A percentile compares a stretch with the other conserved stretches of the same genome.
These are phyloP conservation scores for Ceratocystis variospora DNA, from an alignment of 2,329 filamentous ascomycete species.

Conservation along the genomic window DNA sequence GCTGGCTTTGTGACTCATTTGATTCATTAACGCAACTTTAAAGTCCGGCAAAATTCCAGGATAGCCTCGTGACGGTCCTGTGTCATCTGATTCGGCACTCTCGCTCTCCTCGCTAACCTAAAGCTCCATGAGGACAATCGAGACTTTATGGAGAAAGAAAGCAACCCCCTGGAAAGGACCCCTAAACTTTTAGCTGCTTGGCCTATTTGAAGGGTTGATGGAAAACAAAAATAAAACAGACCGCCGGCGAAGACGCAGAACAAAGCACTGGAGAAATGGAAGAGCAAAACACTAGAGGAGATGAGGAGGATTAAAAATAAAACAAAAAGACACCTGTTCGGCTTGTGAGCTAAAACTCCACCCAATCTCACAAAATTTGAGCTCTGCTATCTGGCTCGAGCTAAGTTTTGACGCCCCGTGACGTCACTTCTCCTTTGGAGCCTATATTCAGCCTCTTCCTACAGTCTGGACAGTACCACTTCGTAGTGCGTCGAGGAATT, in stretches of 20 bases:
- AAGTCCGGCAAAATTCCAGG: background rate
- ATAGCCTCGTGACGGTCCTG: background rate
- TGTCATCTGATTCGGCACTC: background rate
- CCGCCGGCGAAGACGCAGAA: background rate
- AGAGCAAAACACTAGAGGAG: background rate
- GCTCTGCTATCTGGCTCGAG: conserved; percentile 1
- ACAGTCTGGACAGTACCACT: conserved; percentile 78
- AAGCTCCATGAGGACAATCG: background rate
- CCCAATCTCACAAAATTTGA: too few relatives aligned
- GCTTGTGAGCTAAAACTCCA: too few relatives aligned
- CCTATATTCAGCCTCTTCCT: conserved; percentile 48
- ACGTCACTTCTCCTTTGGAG: conserved; percentile 48
- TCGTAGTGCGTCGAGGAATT: conserved; percentile 57
- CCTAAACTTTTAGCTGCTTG: too few relatives aligned
- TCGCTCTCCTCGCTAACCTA: background rate
- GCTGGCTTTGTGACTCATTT: background rate
- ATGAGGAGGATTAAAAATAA: background rate
- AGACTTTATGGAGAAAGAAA: background rate
- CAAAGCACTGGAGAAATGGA: background rate
- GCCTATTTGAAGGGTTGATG: background rate
- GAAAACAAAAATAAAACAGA: too few relatives aligned
- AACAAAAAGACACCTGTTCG: conserved; percentile 8
- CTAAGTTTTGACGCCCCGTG: conserved; percentile 39
- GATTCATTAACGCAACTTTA: background rate
- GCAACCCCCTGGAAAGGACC: background rate